Evolutionary conservation across 331 rosid species (phyloP).

Genomic region (Pyrus hybrid): DNA sequence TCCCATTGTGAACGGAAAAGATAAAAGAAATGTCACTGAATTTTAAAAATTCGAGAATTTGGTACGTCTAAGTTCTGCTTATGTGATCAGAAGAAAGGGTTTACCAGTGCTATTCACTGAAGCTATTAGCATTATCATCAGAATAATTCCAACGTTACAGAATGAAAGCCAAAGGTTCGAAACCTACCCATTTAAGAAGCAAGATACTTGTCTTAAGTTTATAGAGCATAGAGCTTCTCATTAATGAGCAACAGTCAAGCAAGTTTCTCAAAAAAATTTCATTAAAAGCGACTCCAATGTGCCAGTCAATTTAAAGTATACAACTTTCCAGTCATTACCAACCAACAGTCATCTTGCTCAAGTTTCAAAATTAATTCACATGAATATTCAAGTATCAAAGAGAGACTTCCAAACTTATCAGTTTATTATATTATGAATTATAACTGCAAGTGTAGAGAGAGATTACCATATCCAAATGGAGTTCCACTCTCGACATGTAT

Average conservation of each 20-base stretch:
- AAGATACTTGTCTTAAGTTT: no score
- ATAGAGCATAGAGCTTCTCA: background rate
- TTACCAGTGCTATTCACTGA: no score
- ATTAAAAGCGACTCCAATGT: background rate
- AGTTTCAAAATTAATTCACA: background rate
- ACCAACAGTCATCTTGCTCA: background rate
- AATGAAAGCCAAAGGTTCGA: no score
- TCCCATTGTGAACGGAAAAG: no score
- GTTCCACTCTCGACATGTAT: conserved; percentile 50
- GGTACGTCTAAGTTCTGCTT: no score
- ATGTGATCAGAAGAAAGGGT: no score
- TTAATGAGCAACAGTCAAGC: background rate
- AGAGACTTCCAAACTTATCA: background rate
- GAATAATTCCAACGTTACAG: no score
- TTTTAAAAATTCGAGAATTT: no score
- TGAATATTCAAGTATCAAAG: background rate
- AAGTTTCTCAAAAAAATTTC: background rate
- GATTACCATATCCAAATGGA: conserved; percentile 82
- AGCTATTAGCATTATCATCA: no score
- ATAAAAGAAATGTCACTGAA: no score
- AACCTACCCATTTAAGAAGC: no score
- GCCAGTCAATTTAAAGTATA: background rate
- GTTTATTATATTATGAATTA: background rate
- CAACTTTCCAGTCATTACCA: background rate
- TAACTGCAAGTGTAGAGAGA: background rate